phyloP scores from a whole-genome alignment of 2,329 filamentous ascomycete genomes.

The Tolypocladium paradoxum region DNA sequence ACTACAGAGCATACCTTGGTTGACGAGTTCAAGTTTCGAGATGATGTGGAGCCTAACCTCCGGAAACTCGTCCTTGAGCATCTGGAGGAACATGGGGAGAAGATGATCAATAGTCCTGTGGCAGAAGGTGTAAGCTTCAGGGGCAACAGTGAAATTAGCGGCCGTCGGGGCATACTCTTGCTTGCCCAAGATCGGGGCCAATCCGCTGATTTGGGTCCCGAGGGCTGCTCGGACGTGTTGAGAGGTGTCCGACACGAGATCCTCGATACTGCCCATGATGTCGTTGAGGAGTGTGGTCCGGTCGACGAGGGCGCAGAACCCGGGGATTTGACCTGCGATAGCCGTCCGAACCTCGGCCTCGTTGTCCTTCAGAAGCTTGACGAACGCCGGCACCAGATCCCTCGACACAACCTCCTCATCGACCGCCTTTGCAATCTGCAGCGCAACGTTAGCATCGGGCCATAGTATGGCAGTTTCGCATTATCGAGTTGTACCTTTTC shows the following conservation, averaged over 20 bases:
- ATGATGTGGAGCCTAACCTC: constrained; percentile 98
- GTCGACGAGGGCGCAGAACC: constrained; percentile 87
- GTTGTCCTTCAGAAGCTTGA: constrained; percentile 94
- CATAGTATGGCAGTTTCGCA: background rate
- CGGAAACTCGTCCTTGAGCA: constrained; percentile 99
- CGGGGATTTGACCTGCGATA: constrained; percentile 93
- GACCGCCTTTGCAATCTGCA: constrained; percentile 90
- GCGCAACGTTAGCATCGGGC: background rate
- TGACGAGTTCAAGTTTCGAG: constrained; percentile 97
- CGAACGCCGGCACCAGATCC: constrained; percentile 91
- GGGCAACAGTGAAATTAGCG: too few species aligned
- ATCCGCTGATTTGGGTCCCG: constrained; percentile 91
- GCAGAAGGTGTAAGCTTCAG: background rate
- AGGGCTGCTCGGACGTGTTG: constrained; percentile 94
- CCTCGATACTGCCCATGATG: constrained; percentile 93
- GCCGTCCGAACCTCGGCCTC: constrained; percentile 96
- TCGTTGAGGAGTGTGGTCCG: constrained; percentile 81
- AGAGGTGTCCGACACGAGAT: constrained; percentile 88
- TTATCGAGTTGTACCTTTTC: constrained; percentile 59
- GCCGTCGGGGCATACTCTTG: constrained; percentile 63
- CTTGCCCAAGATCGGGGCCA: constrained; percentile 94
- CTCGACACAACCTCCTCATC: constrained; percentile 92
- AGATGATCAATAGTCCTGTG: constrained; percentile 85
- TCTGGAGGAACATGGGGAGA: constrained; percentile 96
- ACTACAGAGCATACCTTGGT: constrained; percentile 56